Percentiles rank a stretch among this genome's conserved stretches.
Conservation (phyloP, 78 protist genomes). For the Dictyostelium firmibasis region DNA sequence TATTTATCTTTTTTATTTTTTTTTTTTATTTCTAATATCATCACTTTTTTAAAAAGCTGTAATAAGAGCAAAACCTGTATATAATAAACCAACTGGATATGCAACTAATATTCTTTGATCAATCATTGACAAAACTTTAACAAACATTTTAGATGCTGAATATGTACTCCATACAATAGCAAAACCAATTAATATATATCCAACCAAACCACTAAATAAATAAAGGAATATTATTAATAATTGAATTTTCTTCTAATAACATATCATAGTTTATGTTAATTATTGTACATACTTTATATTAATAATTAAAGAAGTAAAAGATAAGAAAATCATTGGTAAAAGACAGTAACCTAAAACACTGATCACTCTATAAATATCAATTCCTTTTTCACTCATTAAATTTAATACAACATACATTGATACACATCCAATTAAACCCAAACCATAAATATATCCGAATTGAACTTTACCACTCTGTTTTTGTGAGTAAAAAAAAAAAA, state of each 20-base stretch:
- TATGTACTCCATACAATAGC: conserved; percentile 89
- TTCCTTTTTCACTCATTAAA: conserved; percentile 67
- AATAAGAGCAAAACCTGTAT: conserved; percentile 91
- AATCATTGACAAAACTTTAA: conserved; percentile 71
- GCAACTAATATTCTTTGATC: conserved; percentile 88
- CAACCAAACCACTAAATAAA: conserved; percentile 76
- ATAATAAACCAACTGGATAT: conserved; percentile 92
- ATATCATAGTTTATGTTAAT: too few relatives aligned
- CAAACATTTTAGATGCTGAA: conserved; percentile 90
- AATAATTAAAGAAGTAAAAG: conserved; percentile 77
- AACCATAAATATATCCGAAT: conserved; percentile 95
- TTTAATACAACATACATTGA: conserved; percentile 88
- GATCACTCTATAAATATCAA: conserved; percentile 68
- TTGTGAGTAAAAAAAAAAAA: neutral
- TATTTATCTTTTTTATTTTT: neutral
- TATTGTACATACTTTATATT: conserved; percentile 24
- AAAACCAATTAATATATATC: conserved; percentile 48
- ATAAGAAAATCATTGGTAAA: conserved; percentile 92
- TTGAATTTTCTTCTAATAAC: neutral
- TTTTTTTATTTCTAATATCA: too few relatives aligned
- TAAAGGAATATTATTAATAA: too few relatives aligned
- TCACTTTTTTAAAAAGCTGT: conserved; percentile 90
- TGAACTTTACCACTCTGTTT: conserved; percentile 92
- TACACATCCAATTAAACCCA: conserved; percentile 90
- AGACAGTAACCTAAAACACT: conserved; percentile 94